These are phyloP conservation scores for Erythrophleum ivorense DNA, from an alignment of 331 rosid genomes.

Conservation along the genomic window DNA sequence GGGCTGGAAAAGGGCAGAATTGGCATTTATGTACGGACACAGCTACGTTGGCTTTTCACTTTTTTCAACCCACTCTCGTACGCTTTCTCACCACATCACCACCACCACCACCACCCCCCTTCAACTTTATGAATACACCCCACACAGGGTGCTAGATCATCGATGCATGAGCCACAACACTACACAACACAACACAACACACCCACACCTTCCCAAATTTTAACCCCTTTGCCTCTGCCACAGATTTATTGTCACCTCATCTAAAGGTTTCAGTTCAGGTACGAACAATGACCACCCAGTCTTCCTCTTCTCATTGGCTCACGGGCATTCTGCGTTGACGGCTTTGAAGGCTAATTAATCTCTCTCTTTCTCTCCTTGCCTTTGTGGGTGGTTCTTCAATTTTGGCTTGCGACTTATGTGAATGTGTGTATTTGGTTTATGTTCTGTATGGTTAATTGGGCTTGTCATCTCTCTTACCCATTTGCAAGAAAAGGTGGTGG, in stretches of 20 bases:
- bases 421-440: constrained; percentile 44
- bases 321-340: constrained; percentile 62
- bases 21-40: background rate
- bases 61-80: background rate
- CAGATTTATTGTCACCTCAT: constrained; percentile 50
- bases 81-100: background rate
- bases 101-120: background rate
- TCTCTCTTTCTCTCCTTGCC: constrained; percentile 31
- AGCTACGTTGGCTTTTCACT: background rate
- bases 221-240: constrained; percentile 34
- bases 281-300: constrained; percentile 29
- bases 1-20: background rate
- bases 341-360: constrained; percentile 22
- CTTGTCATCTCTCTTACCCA: constrained; percentile 34
- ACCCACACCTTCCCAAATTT: constrained; percentile 40
- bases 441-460: constrained; percentile 51
- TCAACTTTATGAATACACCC: background rate
- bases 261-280: constrained; percentile 48
- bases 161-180: background rate
- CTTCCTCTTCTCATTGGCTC: constrained; percentile 34
- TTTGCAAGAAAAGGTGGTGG: constrained; percentile 71
- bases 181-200: background rate
- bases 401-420: constrained; percentile 28
- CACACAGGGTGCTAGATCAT: background rate
- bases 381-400: constrained; percentile 49